Evolutionary conservation across 768 basidiomycete species (phyloP).

Genomic region (Filobasidium wieringae): DNA sequence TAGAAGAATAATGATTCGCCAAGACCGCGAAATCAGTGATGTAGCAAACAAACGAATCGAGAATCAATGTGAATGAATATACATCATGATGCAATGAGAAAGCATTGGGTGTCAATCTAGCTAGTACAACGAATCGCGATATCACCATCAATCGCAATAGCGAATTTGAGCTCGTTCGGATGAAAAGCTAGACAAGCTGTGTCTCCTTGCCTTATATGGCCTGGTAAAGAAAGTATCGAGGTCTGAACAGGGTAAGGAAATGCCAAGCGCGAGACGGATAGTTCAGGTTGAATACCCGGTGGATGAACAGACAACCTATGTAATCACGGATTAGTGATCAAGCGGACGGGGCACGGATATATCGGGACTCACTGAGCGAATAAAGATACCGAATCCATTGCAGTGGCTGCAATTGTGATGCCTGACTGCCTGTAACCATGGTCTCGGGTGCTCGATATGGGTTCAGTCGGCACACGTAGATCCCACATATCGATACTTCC

Average conservation of each 20-base stretch:
- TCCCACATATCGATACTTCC: conserved; percentile 13
- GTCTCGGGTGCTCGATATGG: not conserved
- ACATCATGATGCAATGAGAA: too few species aligned
- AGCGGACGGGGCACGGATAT: not conserved
- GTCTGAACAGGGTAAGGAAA: conserved; percentile 7
- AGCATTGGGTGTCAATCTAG: too few species aligned
- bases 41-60: not conserved
- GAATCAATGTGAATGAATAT: not conserved
- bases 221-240: not conserved
- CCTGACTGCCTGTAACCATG: not conserved
- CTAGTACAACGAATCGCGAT: not conserved
- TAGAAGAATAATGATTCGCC: not conserved
- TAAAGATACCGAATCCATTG: conserved; percentile 7
- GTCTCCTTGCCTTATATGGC: not conserved
- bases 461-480: conserved; percentile 3
- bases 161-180: not conserved
- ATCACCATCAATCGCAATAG: not conserved
- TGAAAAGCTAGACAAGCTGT: conserved; percentile 9
- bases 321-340: not conserved
- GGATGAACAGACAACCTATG: not conserved
- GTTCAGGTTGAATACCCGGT: not conserved
- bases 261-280: conserved; percentile 1
- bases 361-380: conserved; percentile 8
- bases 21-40: not conserved
- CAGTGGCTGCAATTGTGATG: not conserved